These are phyloP conservation scores for Sclerotinia minor DNA, from an alignment of 2,329 filamentous ascomycete genomes.

Conservation along the genomic window DNA sequence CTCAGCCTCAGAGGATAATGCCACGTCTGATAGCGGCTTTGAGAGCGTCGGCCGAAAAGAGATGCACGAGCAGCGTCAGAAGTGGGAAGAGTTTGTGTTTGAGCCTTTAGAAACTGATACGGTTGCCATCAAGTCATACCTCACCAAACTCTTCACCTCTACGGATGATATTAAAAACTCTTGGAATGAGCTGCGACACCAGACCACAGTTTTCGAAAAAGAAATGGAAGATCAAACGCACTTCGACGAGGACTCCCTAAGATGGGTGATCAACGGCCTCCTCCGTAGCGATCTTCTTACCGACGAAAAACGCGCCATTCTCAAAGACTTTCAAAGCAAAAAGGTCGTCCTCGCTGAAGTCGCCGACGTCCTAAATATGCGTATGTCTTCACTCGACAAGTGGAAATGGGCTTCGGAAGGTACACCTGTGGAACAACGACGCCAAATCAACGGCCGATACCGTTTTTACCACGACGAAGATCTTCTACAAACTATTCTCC, in stretches of 20 bases:
- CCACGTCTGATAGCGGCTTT: slow-evolving; percentile 41
- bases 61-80: slow-evolving; percentile 54
- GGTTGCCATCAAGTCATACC: slow-evolving; percentile 49
- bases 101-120: slow-evolving; percentile 48
- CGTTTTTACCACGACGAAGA: slow-evolving; percentile 61
- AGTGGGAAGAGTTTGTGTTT: slow-evolving; percentile 58
- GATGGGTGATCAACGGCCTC: slow-evolving; percentile 50
- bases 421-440: slow-evolving; percentile 51
- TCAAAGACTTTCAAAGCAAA: slow-evolving; percentile 53
- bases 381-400: slow-evolving; percentile 50
- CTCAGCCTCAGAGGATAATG: slow-evolving; percentile 42
- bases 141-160: slow-evolving; percentile 51
- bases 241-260: slow-evolving; percentile 47
- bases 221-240: slow-evolving; percentile 31
- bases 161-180: slow-evolving; percentile 45
- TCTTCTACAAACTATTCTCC: slow-evolving; percentile 53
- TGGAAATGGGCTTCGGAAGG: slow-evolving; percentile 52
- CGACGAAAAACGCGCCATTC: slow-evolving; percentile 50
- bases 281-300: slow-evolving; percentile 53
- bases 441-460: slow-evolving; percentile 58
- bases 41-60: slow-evolving; percentile 53
- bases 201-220: slow-evolving; percentile 43
- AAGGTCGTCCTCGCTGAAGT: slow-evolving; percentile 53
- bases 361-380: slow-evolving; percentile 58
- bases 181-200: slow-evolving; percentile 46